Evolutionary conservation across 768 basidiomycete genomes (phyloP), one percentile per base, ranked within the genome.

Genomic region (Boletus sp.): DNA sequence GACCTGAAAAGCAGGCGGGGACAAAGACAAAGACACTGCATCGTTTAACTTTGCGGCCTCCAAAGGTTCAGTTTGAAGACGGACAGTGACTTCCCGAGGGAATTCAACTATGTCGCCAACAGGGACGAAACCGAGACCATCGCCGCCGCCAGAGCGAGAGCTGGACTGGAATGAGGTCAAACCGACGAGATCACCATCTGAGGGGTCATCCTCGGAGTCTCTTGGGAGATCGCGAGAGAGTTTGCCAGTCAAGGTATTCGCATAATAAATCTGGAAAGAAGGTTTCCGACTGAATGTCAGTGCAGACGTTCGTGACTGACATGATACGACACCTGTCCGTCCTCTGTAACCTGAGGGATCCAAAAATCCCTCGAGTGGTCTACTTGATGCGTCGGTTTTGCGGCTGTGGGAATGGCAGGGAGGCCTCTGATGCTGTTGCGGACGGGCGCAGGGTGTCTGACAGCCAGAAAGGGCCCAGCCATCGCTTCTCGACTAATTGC

Each of bases 241-340:
- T 64, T 86, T 80, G 23, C 89, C 89, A 0, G 89, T 92, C 62
- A 87, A 73, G 3, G 91, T 91, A 65, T 98, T 98, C 59, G 88
- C 83, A 73, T 97, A 98, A 75, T 85, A 95, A 65, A 98, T 93
- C 94, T 97, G 51, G 35, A 30, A 23, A 3, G 14, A 5, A 21
- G 14, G 14, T 34, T 56, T 27, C 32, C 32, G 21, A 30, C 9
- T 25, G 21, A n/a, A 29, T 5, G n/a, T 43, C 47, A 46, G 10
- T 15, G 30, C 35, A 33, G 25, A 61, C 47, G 30, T 9, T 40
- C 10, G 17, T 21, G 23, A 32, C 5, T 38, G 53, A 55, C 51
- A 52, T 19, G 47, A 30, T 33, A 54, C 70, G 77, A 59, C 62
- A 93, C 93, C 82, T 90, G 90, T 55, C 92, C 90, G 58, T 88